Evolutionary conservation across 208 protist species (phyloP).

Genomic region (Kentomonas sorsogonicus): DNA sequence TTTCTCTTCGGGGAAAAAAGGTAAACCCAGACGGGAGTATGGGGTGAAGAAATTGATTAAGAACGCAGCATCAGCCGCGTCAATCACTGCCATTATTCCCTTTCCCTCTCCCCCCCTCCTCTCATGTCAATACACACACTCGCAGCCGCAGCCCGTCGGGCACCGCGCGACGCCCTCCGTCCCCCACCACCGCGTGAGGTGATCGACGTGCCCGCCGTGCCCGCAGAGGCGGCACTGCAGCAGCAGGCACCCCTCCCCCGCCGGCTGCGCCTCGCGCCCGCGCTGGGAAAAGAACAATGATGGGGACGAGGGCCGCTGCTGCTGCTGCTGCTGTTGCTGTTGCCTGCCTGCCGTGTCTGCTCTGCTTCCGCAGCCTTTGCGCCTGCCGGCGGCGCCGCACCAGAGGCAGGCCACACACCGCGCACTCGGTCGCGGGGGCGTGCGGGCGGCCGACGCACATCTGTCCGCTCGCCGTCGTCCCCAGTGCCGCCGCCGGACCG

Average conservation of each 20-base stretch:
- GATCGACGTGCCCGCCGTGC: slow-evolving; percentile 71
- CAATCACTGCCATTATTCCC: too few species aligned
- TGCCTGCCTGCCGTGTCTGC: too few species aligned
- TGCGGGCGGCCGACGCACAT: slow-evolving; percentile 21
- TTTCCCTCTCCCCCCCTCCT: slow-evolving; percentile 9
- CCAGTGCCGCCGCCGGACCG: too few species aligned
- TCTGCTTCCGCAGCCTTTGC: too few species aligned
- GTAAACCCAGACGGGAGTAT: too few species aligned
- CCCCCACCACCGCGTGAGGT: slow-evolving; percentile 73
- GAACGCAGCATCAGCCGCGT: too few species aligned
- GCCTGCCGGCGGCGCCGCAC: slow-evolving; percentile 7
- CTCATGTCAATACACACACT: slow-evolving; percentile 46
- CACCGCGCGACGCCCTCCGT: slow-evolving; percentile 48
- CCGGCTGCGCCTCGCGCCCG: neutral
- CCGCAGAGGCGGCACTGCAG: slow-evolving; percentile 69
- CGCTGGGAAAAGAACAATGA: slow-evolving; percentile 4
- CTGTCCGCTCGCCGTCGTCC: too few species aligned
- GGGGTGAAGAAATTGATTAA: too few species aligned
- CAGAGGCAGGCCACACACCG: slow-evolving; percentile 58
- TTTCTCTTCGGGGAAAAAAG: too few species aligned
- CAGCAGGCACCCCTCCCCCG: slow-evolving; percentile 44
- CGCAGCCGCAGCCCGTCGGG: slow-evolving; percentile 67
- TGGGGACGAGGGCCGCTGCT: too few species aligned
- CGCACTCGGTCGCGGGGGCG: slow-evolving; percentile 44
- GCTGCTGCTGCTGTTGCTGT: neutral